These are phyloP conservation scores for Xylariales sp. DNA, from an alignment of 2,329 filamentous ascomycete species.

Conservation along the genomic window DNA sequence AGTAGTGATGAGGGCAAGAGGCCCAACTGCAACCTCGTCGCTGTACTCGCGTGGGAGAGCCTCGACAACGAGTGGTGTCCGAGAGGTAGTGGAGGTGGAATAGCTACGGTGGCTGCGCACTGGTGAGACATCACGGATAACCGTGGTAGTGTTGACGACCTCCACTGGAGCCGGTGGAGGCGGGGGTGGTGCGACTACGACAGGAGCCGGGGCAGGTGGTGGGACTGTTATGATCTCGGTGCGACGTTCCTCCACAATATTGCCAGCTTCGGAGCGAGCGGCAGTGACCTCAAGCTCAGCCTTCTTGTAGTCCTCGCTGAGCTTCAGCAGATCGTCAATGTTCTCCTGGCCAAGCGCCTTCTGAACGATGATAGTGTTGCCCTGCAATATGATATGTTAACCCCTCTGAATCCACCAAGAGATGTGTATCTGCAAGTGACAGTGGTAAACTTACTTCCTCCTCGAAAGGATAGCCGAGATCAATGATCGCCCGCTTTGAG, in stretches of 20 bases:
- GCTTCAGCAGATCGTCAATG: conserved; percentile 82
- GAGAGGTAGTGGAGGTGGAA: conserved; percentile 29
- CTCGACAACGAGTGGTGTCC: conserved; percentile 35
- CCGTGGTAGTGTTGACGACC: conserved; percentile 29
- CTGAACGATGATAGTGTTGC: conserved; percentile 74
- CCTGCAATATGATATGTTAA: conserved; percentile 47
- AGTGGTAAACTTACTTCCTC: conserved; percentile 74
- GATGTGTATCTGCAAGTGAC: too few species aligned
- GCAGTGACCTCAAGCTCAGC: conserved; percentile 40
- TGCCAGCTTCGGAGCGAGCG: conserved; percentile 41
- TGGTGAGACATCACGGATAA: conserved; percentile 47
- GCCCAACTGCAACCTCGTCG: conserved; percentile 29
- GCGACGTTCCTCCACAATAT: conserved; percentile 43
- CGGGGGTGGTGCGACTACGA: conserved; percentile 6
- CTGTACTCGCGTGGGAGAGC: conserved; percentile 29
- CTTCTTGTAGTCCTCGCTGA: conserved; percentile 73
- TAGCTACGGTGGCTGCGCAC: conserved; percentile 28
- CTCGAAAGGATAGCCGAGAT: conserved; percentile 80
- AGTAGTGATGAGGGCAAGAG: conserved; percentile 35
- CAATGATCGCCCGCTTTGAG: conserved; percentile 73
- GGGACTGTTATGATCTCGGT: conserved; percentile 36
- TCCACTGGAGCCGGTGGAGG: conserved; percentile 13
- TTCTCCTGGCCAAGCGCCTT: conserved; percentile 85
- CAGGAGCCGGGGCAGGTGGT: conserved; percentile 17
- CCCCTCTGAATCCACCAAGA: too few species aligned